phyloP scores from a whole-genome alignment of 1,284 basidiomycete species.

The Trichosporon sp. region DNA sequence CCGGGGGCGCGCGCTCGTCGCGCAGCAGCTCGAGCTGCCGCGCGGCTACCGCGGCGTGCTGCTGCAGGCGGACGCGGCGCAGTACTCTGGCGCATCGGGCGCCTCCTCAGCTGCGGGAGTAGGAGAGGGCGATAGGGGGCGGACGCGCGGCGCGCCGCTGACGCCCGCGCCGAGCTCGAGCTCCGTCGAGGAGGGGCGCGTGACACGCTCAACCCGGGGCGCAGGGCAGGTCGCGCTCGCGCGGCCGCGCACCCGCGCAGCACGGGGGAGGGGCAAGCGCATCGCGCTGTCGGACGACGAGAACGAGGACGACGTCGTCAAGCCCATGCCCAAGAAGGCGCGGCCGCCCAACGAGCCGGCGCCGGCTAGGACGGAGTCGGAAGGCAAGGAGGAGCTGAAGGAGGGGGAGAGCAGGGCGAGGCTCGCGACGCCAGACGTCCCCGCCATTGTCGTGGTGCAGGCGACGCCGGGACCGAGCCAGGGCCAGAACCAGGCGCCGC shows the following conservation, averaged over 20 bases:
- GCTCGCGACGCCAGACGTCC: background rate
- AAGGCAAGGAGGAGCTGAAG: background rate
- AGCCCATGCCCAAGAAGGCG: background rate
- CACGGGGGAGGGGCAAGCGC: slow-evolving; percentile 16
- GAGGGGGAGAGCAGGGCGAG: background rate
- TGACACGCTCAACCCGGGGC: slow-evolving; percentile 20
- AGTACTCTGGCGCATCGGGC: background rate
- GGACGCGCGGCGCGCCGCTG: background rate
- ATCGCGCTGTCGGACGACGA: slow-evolving; percentile 15
- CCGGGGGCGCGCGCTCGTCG: slow-evolving; percentile 37
- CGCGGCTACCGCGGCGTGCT: slow-evolving; percentile 34
- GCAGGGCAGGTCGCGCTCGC: slow-evolving; percentile 39
- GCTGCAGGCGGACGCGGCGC: slow-evolving; percentile 14
- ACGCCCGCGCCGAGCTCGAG: background rate
- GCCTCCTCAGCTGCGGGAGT: background rate
- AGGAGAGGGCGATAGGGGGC: background rate
- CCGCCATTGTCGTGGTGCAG: background rate
- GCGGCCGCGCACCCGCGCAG: slow-evolving; percentile 23
- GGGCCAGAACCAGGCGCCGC: background rate
- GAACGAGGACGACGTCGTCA: slow-evolving; percentile 1
- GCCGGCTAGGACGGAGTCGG: too few relatives aligned
- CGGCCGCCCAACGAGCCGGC: too few relatives aligned
- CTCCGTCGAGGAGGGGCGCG: background rate
- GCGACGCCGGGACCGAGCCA: slow-evolving; percentile 3
- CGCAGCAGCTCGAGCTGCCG: slow-evolving; percentile 34